Conservation (phyloP, 228 moss, liverwort and hornwort species). For the Sphagnum fallax region DNA sequence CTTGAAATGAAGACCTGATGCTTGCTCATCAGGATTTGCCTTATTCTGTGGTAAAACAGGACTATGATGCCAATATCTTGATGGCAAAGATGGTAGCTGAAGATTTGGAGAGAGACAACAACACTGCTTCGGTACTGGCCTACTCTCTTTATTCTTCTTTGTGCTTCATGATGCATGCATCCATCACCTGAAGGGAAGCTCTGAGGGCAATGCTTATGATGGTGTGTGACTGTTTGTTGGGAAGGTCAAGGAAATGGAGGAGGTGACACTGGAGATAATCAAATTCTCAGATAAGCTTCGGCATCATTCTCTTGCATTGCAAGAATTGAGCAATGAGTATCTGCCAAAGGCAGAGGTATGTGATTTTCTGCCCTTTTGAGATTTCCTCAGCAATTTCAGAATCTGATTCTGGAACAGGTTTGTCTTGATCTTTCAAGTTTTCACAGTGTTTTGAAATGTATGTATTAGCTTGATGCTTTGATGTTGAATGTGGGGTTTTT, state of each 20-base stretch:
- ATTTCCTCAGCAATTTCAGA: not conserved
- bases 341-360: constrained; percentile 41
- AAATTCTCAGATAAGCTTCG: constrained; percentile 40
- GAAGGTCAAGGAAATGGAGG: constrained; percentile 26
- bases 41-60: constrained; percentile 15
- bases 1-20: no score
- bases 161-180: not conserved
- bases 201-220: not conserved
- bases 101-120: constrained; percentile 58
- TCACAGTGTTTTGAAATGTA: not conserved
- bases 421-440: not conserved
- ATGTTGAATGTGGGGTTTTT: no score
- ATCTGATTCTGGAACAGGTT: not conserved
- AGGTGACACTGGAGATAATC: constrained; percentile 35
- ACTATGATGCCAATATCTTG: constrained; percentile 42
- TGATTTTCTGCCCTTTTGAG: not conserved
- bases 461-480: not conserved
- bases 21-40: no score
- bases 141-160: no score
- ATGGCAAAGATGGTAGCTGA: constrained; percentile 81
- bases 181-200: not conserved
- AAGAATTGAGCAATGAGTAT: constrained; percentile 35
- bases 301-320: constrained; percentile 43
- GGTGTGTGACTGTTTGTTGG: not conserved
- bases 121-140: constrained; percentile 30